These are phyloP conservation scores for Ustilago tritici DNA, from an alignment of 1,284 basidiomycete species.

Conservation along the genomic window DNA sequence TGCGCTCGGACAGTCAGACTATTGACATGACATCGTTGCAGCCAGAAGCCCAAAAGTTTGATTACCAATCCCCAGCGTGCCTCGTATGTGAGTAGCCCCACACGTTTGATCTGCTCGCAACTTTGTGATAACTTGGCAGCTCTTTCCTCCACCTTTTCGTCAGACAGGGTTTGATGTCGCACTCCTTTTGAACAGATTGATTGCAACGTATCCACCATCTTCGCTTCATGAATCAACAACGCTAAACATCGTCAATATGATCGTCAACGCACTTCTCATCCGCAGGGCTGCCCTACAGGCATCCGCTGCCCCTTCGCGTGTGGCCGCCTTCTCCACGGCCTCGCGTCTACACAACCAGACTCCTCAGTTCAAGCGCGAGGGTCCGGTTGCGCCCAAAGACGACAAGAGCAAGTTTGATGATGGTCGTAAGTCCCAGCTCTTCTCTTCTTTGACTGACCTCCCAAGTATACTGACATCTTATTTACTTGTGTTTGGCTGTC, in stretches of 20 bases:
- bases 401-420: constrained; percentile 46
- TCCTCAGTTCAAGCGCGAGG: constrained; percentile 42
- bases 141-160: neutral
- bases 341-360: constrained; percentile 12
- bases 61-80: constrained; percentile 18
- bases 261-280: constrained; percentile 19
- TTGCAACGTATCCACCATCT: constrained; percentile 6
- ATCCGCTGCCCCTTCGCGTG: constrained; percentile 5
- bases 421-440: constrained; percentile 27
- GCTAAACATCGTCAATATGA: constrained; percentile 7
- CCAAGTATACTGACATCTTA: neutral
- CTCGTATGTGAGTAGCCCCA: neutral
- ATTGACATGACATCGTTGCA: constrained; percentile 14
- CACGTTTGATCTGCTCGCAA: neutral
- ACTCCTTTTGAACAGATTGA: neutral
- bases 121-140: neutral
- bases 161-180: neutral
- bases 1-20: constrained; percentile 24
- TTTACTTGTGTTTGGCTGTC: neutral
- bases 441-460: neutral
- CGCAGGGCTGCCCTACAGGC: constrained; percentile 19
- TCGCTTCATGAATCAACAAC: neutral
- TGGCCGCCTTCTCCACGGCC: constrained; percentile 18
- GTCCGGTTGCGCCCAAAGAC: constrained; percentile 33
- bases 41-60: constrained; percentile 3